Evolutionary conservation across 306 rosid species (phyloP).

Genomic region (Lotus japonicus): DNA sequence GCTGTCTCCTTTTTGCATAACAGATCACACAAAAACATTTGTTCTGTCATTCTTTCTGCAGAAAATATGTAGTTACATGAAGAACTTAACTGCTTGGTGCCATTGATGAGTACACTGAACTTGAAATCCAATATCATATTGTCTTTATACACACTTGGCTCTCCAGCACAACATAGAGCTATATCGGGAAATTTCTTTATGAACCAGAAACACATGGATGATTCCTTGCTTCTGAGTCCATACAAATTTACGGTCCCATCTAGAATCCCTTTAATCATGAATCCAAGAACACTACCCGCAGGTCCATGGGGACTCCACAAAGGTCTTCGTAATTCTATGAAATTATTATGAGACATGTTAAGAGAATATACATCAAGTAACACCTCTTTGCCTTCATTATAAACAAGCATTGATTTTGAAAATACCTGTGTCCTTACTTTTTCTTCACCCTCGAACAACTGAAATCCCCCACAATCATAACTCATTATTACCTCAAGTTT

Average conservation of each 20-base stretch:
- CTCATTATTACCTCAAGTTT: not conserved
- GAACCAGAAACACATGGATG: not conserved
- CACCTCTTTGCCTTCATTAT: not conserved
- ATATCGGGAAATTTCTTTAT: not conserved
- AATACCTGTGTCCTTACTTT: not conserved
- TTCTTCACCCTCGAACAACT: not conserved
- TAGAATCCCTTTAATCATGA: not conserved
- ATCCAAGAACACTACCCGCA: not conserved
- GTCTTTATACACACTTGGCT: too few species aligned
- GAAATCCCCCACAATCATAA: not conserved
- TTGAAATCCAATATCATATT: not conserved
- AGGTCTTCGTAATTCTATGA: not conserved
- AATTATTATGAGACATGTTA: not conserved
- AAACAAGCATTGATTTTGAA: not conserved
- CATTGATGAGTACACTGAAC: slow-evolving; percentile 6
- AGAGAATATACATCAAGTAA: not conserved
- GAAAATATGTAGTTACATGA: not conserved
- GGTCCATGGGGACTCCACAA: not conserved
- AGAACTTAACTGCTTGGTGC: not conserved
- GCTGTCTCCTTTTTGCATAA: not conserved
- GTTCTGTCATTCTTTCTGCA: too few species aligned
- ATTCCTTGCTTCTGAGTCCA: not conserved
- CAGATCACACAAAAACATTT: not conserved
- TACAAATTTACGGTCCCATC: not conserved
- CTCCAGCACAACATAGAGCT: not conserved